Evolutionary conservation across 2,329 filamentous ascomycete species (phyloP).

Genomic region (Exophiala spinifera): DNA sequence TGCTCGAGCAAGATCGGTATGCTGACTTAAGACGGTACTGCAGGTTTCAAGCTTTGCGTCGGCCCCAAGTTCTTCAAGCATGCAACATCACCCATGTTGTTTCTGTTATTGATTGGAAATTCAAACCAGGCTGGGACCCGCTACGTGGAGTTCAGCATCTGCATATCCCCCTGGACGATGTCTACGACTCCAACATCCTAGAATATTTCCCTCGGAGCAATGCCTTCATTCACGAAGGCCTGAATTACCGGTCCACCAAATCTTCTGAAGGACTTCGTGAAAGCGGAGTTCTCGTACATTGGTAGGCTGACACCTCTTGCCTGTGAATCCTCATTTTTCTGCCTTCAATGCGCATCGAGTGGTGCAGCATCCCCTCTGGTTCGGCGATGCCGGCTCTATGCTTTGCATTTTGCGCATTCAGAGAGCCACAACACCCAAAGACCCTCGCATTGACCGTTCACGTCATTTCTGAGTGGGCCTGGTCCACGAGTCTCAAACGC

Average conservation of each 20-base stretch:
- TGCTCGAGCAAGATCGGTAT: slow-evolving; percentile 7
- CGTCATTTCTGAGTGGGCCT: background rate
- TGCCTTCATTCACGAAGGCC: slow-evolving; percentile 75
- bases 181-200: slow-evolving; percentile 82
- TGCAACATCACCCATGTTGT: slow-evolving; percentile 84
- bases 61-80: slow-evolving; percentile 65
- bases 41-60: slow-evolving; percentile 76
- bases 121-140: slow-evolving; percentile 48
- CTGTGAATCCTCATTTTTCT: background rate
- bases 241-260: slow-evolving; percentile 43
- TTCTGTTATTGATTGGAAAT: slow-evolving; percentile 69
- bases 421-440: background rate
- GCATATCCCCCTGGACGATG: slow-evolving; percentile 82
- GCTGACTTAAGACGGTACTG: slow-evolving; percentile 4
- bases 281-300: slow-evolving; percentile 64
- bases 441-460: background rate
- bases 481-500: too few species aligned
- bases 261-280: slow-evolving; percentile 6
- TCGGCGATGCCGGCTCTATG: background rate
- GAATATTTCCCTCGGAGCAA: slow-evolving; percentile 75
- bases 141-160: slow-evolving; percentile 68
- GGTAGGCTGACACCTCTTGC: slow-evolving; percentile 51
- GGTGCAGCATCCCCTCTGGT: background rate
- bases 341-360: background rate
- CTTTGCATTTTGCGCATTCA: background rate